Percentiles rank a stretch among this genome's conserved stretches.
phyloP scores from a whole-genome alignment of 2,329 filamentous ascomycete genomes.

The Aspergillus neotritici region DNA sequence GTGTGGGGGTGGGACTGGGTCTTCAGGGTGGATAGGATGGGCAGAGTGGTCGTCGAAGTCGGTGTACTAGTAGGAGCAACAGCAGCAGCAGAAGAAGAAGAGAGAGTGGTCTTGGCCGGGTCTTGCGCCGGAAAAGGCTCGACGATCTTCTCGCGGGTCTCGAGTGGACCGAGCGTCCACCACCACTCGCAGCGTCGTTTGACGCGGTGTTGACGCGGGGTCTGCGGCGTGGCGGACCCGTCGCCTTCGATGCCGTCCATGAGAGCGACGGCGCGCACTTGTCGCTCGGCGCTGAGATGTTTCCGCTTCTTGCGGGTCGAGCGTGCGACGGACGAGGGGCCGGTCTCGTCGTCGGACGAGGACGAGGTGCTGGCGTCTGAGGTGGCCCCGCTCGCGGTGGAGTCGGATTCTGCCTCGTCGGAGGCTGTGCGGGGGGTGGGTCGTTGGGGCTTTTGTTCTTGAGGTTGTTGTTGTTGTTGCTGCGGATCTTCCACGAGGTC shows the following conservation, averaged over 20 bases:
- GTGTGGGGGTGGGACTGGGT: no score
- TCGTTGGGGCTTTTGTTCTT: no score
- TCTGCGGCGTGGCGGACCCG: conserved; percentile 45
- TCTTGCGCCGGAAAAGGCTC: conserved; percentile 3
- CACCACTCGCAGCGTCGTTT: conserved; percentile 53
- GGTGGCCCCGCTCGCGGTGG: conserved; percentile 22
- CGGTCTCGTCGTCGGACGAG: conserved; percentile 25
- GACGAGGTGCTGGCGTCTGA: conserved; percentile 22
- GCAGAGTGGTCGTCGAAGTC: no score
- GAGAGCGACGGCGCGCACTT: conserved; percentile 37
- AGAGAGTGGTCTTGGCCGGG: no score
- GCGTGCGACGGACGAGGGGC: conserved; percentile 24
- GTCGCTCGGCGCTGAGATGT: conserved; percentile 27
- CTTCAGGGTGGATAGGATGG: no score
- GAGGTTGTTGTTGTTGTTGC: not conserved
- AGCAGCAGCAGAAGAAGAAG: no score
- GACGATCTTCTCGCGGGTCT: conserved; percentile 9
- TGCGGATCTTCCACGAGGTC: conserved; percentile 42
- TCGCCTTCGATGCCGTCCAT: conserved; percentile 42
- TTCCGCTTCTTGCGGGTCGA: conserved; percentile 28
- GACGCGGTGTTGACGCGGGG: conserved; percentile 48
- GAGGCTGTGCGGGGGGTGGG: conserved; percentile 10
- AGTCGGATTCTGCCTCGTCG: conserved; percentile 25
- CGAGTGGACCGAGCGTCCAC: conserved; percentile 51
- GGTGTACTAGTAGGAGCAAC: no score